A percentile compares a stretch with the other conserved stretches of the same genome.
phyloP scores from a whole-genome alignment of 257 asterid genomes.

The Apocynum venetum region DNA sequence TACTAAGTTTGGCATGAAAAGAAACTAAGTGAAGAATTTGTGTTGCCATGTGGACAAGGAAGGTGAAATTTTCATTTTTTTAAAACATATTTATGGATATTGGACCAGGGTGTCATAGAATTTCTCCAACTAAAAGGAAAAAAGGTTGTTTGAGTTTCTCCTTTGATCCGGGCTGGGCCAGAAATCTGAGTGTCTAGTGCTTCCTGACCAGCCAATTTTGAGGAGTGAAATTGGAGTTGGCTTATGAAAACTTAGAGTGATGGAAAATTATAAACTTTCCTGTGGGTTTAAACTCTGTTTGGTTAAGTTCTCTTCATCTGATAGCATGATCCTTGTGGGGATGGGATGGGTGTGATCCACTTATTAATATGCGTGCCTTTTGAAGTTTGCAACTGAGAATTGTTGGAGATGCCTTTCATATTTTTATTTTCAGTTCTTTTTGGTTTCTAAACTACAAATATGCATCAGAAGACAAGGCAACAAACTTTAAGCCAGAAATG shows the following conservation, averaged over 20 bases:
- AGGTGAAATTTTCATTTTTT: too few relatives aligned
- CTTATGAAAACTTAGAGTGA: not conserved
- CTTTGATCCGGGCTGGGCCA: not conserved
- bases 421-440: not conserved
- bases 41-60: not conserved
- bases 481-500: too few relatives aligned
- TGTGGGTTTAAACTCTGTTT: not conserved
- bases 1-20: not conserved
- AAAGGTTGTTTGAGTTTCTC: not conserved
- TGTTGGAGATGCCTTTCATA: too few relatives aligned
- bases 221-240: not conserved
- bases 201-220: not conserved
- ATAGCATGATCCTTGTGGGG: not conserved
- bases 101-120: not conserved
- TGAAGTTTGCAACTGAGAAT: not conserved
- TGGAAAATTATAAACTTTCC: not conserved
- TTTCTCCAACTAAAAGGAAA: not conserved
- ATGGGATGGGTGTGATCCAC: not conserved
- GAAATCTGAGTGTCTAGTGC: not conserved
- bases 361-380: not conserved
- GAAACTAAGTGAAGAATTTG: not conserved
- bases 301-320: not conserved
- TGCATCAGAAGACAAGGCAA: too few relatives aligned
- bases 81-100: not conserved
- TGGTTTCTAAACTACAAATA: not conserved